A percentile compares a stretch with the other conserved stretches of the same genome.
Evolutionary conservation across 2,329 filamentous ascomycete species (phyloP).

Genomic region (Coniochaeta sp.): DNA sequence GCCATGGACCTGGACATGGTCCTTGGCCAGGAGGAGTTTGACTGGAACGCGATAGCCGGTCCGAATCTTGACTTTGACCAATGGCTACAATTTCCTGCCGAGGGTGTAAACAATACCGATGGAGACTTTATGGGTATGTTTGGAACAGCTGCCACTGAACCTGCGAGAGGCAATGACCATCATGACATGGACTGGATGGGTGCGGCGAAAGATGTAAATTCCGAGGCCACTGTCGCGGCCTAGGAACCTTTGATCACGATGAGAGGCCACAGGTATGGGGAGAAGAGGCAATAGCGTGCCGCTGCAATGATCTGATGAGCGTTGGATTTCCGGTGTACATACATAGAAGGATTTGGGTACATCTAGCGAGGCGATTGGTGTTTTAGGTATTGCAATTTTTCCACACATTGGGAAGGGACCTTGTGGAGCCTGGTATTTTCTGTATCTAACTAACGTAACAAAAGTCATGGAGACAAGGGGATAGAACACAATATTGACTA

Average conservation of each 20-base stretch:
- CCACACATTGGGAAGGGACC: background rate
- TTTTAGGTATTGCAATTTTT: background rate
- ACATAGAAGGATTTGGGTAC: background rate
- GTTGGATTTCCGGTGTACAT: background rate
- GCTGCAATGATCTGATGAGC: background rate
- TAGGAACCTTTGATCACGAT: background rate
- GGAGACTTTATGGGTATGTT: conserved; percentile 28
- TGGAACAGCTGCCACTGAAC: conserved; percentile 2
- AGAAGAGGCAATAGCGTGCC: background rate
- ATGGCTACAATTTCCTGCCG: conserved; percentile 50
- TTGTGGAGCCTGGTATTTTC: background rate
- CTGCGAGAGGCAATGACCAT: background rate
- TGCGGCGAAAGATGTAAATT: background rate
- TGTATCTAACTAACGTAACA: background rate
- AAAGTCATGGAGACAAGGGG: too few species aligned
- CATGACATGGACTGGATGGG: conserved; percentile 10
- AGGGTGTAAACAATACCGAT: conserved; percentile 33
- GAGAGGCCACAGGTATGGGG: background rate
- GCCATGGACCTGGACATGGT: conserved; percentile 37
- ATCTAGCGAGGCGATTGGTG: background rate
- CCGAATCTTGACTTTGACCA: conserved; percentile 52
- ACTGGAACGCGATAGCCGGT: conserved; percentile 45
- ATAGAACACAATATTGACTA: background rate
- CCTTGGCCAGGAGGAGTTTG: conserved; percentile 40
- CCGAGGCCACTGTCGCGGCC: background rate